Evolutionary conservation across 2,329 filamentous ascomycete genomes (phyloP).

Genomic region (Aspergillus felis): DNA sequence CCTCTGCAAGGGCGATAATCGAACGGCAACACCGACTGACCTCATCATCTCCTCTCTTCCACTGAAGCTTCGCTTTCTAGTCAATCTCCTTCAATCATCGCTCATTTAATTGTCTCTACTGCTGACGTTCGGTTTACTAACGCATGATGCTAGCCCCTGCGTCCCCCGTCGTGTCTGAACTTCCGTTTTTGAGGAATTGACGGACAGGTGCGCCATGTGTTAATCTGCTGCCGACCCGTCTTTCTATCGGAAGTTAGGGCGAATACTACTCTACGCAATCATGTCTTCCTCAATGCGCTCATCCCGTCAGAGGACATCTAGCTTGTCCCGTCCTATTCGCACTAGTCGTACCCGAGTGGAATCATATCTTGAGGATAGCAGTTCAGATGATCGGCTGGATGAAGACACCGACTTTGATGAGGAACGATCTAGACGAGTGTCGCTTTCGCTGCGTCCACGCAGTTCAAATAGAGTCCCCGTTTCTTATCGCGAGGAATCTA

Average conservation of each 20-base stretch:
- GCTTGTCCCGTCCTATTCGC: constrained; percentile 31
- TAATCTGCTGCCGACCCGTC: constrained; percentile 6
- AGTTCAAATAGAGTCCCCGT: constrained; percentile 21
- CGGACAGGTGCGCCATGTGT: constrained; percentile 15
- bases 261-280: constrained; percentile 1
- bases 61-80: neutral
- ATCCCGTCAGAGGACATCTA: constrained; percentile 14
- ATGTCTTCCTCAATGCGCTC: constrained; percentile 30
- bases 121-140: neutral
- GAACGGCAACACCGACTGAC: constrained; percentile 7
- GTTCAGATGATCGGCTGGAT: constrained; percentile 26
- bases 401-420: constrained; percentile 10
- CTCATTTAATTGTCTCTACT: neutral
- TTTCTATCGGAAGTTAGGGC: constrained; percentile 11
- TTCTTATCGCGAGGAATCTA: constrained; percentile 35
- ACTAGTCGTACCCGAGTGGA: constrained; percentile 32
- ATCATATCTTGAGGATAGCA: constrained; percentile 37
- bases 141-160: neutral
- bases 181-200: neutral
- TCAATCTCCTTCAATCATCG: neutral
- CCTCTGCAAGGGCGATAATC: constrained; percentile 4
- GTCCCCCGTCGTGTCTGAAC: neutral
- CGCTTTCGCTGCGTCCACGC: constrained; percentile 30
- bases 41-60: neutral
- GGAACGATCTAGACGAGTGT: constrained; percentile 13